Base-by-base conservation (phyloP, 2,329 filamentous ascomycete species). In the Nemania sp. region DNA sequence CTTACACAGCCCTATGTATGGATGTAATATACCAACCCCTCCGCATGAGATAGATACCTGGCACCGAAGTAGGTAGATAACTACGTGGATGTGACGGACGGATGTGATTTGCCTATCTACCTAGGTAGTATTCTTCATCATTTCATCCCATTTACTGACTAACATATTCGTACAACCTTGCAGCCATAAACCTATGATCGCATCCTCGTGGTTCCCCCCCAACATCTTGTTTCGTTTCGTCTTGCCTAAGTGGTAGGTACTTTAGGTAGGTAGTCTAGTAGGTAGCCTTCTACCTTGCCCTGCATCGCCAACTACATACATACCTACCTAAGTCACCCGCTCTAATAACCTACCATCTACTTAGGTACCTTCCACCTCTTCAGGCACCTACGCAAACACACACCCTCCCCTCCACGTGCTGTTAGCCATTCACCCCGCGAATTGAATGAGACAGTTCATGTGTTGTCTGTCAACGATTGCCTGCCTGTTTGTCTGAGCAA, bases 81-180 rank as follows among this genome's bases (percentile, higher is more conserved):
- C 13, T 8, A 51, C 13, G 10, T 51, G 11, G 20, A 49, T 24
- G 20, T 20, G 20, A 45, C 43, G 3, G 43, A 45, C 15, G 20
- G 24, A 51, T 10, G 3, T 51, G 47, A 51, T 51, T 51, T 51
- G 47, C 47, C 20, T 15, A 26, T n/a, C n/a, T n/a, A n/a, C n/a
- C n/a, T n/a, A n/a, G n/a, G n/a, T n/a, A n/a, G n/a, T n/a, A n/a
- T 18, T 59, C 56, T 24, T 35, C 27, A 26, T 49, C n/a, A 22
- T 22, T 26, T 7, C 43, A 49, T 47, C n/a, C 6, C 5, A 49
- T n/a, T 11, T 45, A 35, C 41, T 43, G 29, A 35, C 41, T 43
- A 22, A 27, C 32, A 27, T 27, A 51, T 32, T 18, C 5, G 43
- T 62, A 32, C 57, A 32, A 54, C 35, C 59, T 62, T 18, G 11